A percentile compares a stretch with the other conserved stretches of the same genome.
Conservation (phyloP, 495 filamentous ascomycete genomes). For the Aspergillus biplanus region DNA sequence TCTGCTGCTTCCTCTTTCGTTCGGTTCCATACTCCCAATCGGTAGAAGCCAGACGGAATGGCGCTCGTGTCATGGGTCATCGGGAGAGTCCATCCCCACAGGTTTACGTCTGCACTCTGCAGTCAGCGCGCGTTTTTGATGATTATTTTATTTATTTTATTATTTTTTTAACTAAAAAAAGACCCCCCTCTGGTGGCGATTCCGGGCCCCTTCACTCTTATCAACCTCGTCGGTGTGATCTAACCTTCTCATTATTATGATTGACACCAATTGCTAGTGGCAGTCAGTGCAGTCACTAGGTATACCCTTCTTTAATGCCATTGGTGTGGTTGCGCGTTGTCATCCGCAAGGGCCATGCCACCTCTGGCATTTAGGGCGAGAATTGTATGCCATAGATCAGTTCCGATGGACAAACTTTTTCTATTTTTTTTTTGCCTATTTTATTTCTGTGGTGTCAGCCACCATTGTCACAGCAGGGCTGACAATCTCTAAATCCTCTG, state of each 20-base stretch:
- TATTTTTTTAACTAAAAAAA: neutral
- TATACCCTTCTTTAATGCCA: neutral
- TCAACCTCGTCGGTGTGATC: neutral
- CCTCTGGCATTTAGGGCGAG: neutral
- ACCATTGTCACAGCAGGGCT: neutral
- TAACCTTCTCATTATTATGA: neutral
- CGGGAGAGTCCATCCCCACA: neutral
- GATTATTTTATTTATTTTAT: neutral
- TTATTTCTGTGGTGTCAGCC: neutral
- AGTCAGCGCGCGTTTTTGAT: neutral
- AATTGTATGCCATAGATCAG: neutral
- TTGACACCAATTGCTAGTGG: neutral
- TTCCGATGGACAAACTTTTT: neutral
- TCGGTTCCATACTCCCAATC: neutral
- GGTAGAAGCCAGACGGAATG: neutral
- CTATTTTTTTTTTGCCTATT: neutral
- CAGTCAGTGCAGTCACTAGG: neutral
- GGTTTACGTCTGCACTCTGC: neutral
- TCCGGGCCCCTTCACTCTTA: neutral
- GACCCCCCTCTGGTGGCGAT: neutral
- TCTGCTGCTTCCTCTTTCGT: constrained; percentile 3
- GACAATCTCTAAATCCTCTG: neutral
- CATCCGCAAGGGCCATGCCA: neutral
- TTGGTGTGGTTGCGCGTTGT: neutral
- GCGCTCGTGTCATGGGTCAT: constrained; percentile 5